Base-by-base conservation (phyloP, 805 yeast species). In the Saccharomycopsis olivae region DNA sequence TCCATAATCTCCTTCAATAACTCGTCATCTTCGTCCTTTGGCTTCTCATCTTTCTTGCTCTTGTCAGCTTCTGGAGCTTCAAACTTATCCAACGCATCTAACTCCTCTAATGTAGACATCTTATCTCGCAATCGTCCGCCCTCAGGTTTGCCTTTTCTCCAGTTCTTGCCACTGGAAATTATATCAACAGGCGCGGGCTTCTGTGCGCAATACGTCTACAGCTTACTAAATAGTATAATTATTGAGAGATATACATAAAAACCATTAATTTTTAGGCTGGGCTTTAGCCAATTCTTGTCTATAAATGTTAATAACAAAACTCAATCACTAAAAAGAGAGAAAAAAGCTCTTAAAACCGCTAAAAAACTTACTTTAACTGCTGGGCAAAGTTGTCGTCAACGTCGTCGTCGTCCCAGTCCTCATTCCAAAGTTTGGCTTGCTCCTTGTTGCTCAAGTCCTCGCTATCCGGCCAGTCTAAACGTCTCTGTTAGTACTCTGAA, bases 331-430 rank as follows among this genome's bases (percentile, higher is more conserved):
- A 21, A 21, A 25, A 28, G 18, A 18, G 2, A 27, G 17, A 35
- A 35, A 35, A 17, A 11, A 28, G 15, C 17, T 6, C 5, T 35
- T 27, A 10, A 10, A 10, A 8, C 27, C n/a, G n/a, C n/a, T n/a
- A 21, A 19, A 16, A 17, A 47, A 60, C 78, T 43, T 61, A 66
- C 71, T 78, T 76, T 56, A 89, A 68, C 51, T 72, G 77, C 47
- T 69, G 70, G 32, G 92, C 75, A 61, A 89, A 92, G 49, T 85
- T 86, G 53, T 88, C 96, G 45, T 84, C 92, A 44, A 79, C 83
- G 53, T 88, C 96, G 47, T 87, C 95, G 57, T 89, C 94, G 50
- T 83, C 96, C 98, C 98, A 89, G 57, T 86, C 89, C 60, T 88
- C 96, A 51, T 88, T 95, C 96, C 97, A 88, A 38, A 88, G 71